Evolutionary conservation across 2,329 filamentous ascomycete genomes (phyloP), one percentile per base, ranked within the genome.

Genomic region (Colletotrichum australisinense): DNA sequence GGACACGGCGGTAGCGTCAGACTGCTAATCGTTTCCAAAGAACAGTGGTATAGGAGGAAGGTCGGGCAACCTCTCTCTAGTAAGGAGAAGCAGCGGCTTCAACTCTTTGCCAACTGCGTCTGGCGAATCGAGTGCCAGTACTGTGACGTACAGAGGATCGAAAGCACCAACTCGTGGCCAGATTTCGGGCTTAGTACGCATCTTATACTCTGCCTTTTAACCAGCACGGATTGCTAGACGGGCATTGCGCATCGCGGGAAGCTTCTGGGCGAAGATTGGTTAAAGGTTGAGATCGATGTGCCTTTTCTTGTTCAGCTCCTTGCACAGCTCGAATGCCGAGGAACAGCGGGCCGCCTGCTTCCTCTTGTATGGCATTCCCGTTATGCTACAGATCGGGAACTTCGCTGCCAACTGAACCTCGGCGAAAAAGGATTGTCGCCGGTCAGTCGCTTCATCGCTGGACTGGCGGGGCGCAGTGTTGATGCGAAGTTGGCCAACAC

Each of bases 261-360:
- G 86, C 52, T 88, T 87, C 79, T 93, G 96, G 24, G 87, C 86
- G 73, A 94, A 94, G 0, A 89, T 89, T 0, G 97, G 94, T 68
- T 94, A 88, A 2, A 98, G 86, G 79, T 95, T 86, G 0, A 91
- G 88, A 78, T 98, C 90, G 5, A 99, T 86, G 73, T 93, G 90
- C 2, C 89, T 89, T 65, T 88, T 88, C 72, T 90, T 86, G 60
- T 92, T 86, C n/a, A 99, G 86, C 74, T 91, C 80, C 1, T 95
- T 80, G 78, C 95, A 98, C 63, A 93, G 90, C 78, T 95, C 90
- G 80, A 96, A 98, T 0, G 97, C 96, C 3, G 95, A 96, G 0
- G 95, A 94, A 76, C 94, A 94, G 81, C 97, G 97, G 5, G 97
- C 96, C n/a, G 93, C 84, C 32, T 91, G 87, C 81, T 97, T 98